These are phyloP conservation scores for Orbilia oligospora DNA, from an alignment of 2,329 filamentous ascomycete species.

Conservation along the genomic window DNA sequence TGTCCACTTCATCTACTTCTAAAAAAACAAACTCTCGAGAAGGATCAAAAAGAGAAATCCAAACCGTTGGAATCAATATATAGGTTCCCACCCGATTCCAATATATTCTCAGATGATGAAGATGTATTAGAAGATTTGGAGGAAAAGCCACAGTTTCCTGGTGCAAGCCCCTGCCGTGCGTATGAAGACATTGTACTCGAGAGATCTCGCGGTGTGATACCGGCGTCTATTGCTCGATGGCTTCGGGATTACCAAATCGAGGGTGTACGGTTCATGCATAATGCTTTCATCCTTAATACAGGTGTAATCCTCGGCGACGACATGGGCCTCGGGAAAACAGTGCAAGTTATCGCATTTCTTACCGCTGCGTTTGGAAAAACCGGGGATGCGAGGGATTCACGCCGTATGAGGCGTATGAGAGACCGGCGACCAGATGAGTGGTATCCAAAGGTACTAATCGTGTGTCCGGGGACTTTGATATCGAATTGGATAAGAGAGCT, in stretches of 20 bases:
- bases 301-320: constrained; percentile 94
- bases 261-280: constrained; percentile 87
- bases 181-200: constrained; percentile 83
- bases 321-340: constrained; percentile 97
- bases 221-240: constrained; percentile 90
- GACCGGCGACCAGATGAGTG: constrained; percentile 72
- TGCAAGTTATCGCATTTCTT: constrained; percentile 94
- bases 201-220: constrained; percentile 84
- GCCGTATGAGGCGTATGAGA: constrained; percentile 88
- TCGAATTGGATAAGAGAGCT: constrained; percentile 93
- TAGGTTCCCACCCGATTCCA: constrained; percentile 65
- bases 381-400: constrained; percentile 85
- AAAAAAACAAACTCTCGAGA: constrained; percentile 44
- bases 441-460: constrained; percentile 87
- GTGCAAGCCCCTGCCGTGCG: constrained; percentile 78
- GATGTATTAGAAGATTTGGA: constrained; percentile 69
- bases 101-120: constrained; percentile 69
- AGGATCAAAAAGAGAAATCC: constrained; percentile 52
- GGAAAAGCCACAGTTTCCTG: constrained; percentile 76
- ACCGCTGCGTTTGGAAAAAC: constrained; percentile 95
- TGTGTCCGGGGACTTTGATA: constrained; percentile 90
- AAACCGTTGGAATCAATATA: constrained; percentile 60
- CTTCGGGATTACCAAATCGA: constrained; percentile 91
- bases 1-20: constrained; percentile 48
- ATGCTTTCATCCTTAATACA: constrained; percentile 89